Base-by-base conservation (phyloP, 805 yeast species). In the Ogataea corticis region DNA sequence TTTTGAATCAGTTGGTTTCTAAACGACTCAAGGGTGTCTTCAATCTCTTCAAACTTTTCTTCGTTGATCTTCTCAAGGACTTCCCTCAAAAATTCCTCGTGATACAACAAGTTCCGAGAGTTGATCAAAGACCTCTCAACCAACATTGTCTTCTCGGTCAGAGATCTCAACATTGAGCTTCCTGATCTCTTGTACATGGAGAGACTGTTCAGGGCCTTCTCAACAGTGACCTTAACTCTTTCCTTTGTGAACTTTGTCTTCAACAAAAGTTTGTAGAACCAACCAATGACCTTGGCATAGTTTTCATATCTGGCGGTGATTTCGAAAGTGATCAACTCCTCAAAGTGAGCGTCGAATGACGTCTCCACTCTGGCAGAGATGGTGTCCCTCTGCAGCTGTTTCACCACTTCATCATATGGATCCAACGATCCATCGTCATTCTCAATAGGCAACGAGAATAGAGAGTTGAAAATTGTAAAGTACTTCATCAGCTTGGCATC, bases 361-460 rank as follows among this genome's bases (percentile, higher is more conserved):
- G 74, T 73, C 27, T 76, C 73, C 18, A 88, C 70, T 12, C 70
- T 68, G 36, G 78, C 73, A 28, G 77, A 79, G 18, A 91, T 69
- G 7, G 94, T 79, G 53, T 91, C 97, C 25, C 80, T 74, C 57
- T 88, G 86, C 33, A 90, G 63, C 21, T 76, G 73, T 15, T 84
- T 71, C 7, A 89, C 83, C n/a, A 90, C 96, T 36, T 82, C 77
- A 45, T 90, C 95, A 58, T 76, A 87, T 0, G 87, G 77, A 16
- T 83, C 68, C 13, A 72, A 62, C 2, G 73, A 59, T 2, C 90
- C 92, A 56, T 80, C 77, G 1, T 79, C 84, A 10, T 77, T 68
- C 37, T 70, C 69, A 66, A 92, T 72, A 2, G 97, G 94, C 60
- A 87, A 69, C 0, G 88, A 70, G 57, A 87, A 86, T 7, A 91